Percentiles rank a stretch among this genome's conserved stretches.
Conservation (phyloP, 306 rosid species). For the Glycine latifolia region DNA sequence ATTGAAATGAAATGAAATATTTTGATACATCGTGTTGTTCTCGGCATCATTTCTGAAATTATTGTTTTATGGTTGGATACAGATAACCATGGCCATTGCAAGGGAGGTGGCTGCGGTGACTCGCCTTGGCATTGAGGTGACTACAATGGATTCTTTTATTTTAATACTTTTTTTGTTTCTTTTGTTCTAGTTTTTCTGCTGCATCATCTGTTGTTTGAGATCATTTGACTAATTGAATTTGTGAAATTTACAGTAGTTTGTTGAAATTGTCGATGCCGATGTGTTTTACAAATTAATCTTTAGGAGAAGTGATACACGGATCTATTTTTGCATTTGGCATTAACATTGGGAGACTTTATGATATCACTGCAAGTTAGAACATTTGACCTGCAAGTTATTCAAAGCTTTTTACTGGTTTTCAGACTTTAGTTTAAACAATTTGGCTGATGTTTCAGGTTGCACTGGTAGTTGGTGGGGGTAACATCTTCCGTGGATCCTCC, state of each 20-base stretch:
- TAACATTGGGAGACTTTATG: slow-evolving; percentile 21
- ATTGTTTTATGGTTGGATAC: slow-evolving; percentile 19
- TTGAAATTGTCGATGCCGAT: slow-evolving; percentile 1
- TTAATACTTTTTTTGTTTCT: not conserved
- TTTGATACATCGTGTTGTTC: slow-evolving; percentile 21
- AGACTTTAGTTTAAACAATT: slow-evolving; percentile 37
- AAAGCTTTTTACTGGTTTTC: not conserved
- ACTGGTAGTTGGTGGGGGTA: slow-evolving; percentile 95
- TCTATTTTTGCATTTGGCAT: not conserved
- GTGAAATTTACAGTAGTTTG: slow-evolving; percentile 3
- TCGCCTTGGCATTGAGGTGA: slow-evolving; percentile 97
- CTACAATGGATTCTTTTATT: slow-evolving; percentile 2
- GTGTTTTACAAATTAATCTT: slow-evolving; percentile 30
- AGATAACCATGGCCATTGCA: slow-evolving; percentile 94
- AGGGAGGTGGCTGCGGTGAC: slow-evolving; percentile 96
- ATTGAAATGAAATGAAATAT: not conserved
- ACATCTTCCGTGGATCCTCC: slow-evolving; percentile 95
- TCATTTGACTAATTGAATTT: slow-evolving; percentile 32
- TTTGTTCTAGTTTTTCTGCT: slow-evolving; percentile 19
- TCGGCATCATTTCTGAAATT: slow-evolving; percentile 24
- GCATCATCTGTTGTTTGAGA: slow-evolving; percentile 7
- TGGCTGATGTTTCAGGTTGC: slow-evolving; percentile 80
- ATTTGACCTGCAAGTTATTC: slow-evolving; percentile 31
- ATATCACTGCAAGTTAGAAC: slow-evolving; percentile 36
- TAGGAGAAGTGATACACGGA: not conserved